phyloP scores from a whole-genome alignment of 495 filamentous ascomycete species.

The Lepraria neglecta region DNA sequence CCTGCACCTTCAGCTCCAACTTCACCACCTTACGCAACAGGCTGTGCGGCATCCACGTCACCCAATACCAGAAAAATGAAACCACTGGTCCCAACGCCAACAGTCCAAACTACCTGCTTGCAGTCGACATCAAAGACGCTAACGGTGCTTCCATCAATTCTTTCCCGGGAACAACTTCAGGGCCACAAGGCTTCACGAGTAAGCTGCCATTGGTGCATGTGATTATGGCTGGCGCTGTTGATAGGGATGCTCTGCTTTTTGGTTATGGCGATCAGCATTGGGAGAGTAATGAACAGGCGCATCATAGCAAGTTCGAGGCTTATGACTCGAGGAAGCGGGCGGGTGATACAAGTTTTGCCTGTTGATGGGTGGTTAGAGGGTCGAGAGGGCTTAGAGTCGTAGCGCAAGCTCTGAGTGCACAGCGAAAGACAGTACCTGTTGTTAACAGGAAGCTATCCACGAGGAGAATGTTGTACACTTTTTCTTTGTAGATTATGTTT shows the following conservation, averaged over 20 bases:
- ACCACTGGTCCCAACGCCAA: background rate
- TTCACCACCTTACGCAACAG: slow-evolving; percentile 11
- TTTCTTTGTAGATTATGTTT: too few relatives aligned
- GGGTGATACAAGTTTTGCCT: too few relatives aligned
- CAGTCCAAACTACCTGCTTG: slow-evolving; percentile 7
- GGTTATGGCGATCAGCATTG: slow-evolving; percentile 14
- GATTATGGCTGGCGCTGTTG: slow-evolving; percentile 3
- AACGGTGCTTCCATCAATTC: too few relatives aligned
- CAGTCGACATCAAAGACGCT: slow-evolving; percentile 3
- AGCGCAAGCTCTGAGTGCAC: too few relatives aligned
- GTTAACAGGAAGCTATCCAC: too few relatives aligned
- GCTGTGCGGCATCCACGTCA: slow-evolving; percentile 20
- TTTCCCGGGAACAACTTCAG: too few relatives aligned
- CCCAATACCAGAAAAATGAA: slow-evolving; percentile 17
- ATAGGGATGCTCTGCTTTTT: slow-evolving; percentile 16
- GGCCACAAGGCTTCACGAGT: too few relatives aligned
- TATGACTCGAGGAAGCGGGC: background rate
- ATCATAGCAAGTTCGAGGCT: slow-evolving; percentile 7
- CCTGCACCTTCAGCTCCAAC: too few relatives aligned
- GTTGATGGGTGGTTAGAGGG: too few relatives aligned
- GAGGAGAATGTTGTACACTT: too few relatives aligned
- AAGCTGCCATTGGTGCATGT: slow-evolving; percentile 10
- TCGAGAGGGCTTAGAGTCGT: too few relatives aligned
- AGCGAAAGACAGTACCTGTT: too few relatives aligned
- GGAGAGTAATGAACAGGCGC: slow-evolving; percentile 14